Evolutionary conservation across 805 yeast genomes (phyloP).

Genomic region (Tetrapisispora namnaoensis): DNA sequence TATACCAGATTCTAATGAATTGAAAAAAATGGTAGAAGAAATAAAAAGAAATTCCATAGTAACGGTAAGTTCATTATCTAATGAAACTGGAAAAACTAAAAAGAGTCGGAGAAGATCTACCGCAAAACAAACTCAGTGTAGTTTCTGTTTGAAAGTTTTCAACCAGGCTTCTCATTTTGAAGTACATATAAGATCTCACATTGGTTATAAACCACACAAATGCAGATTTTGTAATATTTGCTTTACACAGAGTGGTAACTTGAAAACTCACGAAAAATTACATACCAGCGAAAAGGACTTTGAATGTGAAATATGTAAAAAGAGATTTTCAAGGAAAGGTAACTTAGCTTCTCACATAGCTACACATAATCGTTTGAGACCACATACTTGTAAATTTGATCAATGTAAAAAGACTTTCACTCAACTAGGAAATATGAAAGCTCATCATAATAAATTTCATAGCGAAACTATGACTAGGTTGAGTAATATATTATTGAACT

Average conservation of each 20-base stretch:
- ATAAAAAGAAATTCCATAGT: background rate
- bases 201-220: constrained; percentile 75
- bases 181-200: constrained; percentile 80
- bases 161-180: constrained; percentile 85
- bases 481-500: constrained; percentile 56
- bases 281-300: constrained; percentile 94
- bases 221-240: constrained; percentile 71
- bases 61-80: background rate
- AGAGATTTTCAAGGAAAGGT: constrained; percentile 81
- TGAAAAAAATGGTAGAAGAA: background rate
- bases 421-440: constrained; percentile 86
- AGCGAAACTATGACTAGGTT: constrained; percentile 54
- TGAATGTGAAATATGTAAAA: constrained; percentile 63
- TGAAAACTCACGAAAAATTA: constrained; percentile 72
- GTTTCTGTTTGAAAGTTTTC: constrained; percentile 68
- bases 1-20: background rate
- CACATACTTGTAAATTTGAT: constrained; percentile 71
- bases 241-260: constrained; percentile 85
- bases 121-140: constrained; percentile 55
- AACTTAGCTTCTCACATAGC: constrained; percentile 80
- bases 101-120: background rate
- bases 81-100: background rate
- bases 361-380: constrained; percentile 72
- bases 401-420: constrained; percentile 77
- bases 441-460: constrained; percentile 89